phyloP scores from a whole-genome alignment of 2,329 filamentous ascomycete species.

The Dactylellina parvicollis region DNA sequence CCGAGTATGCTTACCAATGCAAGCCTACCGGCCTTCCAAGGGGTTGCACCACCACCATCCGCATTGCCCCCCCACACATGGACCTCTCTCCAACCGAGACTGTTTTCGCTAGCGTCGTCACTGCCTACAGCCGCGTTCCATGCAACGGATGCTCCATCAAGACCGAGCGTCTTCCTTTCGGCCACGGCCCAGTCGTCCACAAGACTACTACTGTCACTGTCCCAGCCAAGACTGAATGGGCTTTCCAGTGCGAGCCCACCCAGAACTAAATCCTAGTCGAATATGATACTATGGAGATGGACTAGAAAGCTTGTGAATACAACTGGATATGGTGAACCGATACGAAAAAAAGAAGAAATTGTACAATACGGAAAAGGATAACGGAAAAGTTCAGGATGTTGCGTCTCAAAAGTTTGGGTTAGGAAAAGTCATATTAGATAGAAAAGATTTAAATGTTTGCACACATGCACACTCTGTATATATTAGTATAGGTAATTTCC shows the following conservation, averaged over 20 bases:
- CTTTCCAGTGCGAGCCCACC: slow-evolving; percentile 9
- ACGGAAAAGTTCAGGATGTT: neutral
- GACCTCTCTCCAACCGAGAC: slow-evolving; percentile 19
- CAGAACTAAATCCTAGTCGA: neutral
- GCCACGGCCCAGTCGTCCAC: slow-evolving; percentile 5
- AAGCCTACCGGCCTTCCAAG: neutral
- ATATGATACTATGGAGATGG: too few relatives aligned
- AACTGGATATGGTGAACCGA: too few relatives aligned
- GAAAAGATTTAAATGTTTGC: neutral
- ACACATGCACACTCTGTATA: neutral
- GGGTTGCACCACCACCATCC: slow-evolving; percentile 8
- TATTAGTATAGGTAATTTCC: neutral
- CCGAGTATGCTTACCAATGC: slow-evolving; percentile 17
- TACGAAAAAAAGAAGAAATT: neutral
- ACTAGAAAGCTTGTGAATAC: too few relatives aligned
- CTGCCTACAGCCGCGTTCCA: neutral
- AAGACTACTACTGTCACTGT: slow-evolving; percentile 16
- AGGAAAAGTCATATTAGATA: neutral
- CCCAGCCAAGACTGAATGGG: slow-evolving; percentile 6
- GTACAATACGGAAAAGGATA: neutral
- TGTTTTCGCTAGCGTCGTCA: slow-evolving; percentile 5
- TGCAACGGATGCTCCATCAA: slow-evolving; percentile 16
- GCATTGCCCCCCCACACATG: neutral
- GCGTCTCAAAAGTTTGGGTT: neutral
- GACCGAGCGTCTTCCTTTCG: neutral